phyloP scores from a whole-genome alignment of 2,329 filamentous ascomycete genomes.

The Plenodomus tracheiphilus region DNA sequence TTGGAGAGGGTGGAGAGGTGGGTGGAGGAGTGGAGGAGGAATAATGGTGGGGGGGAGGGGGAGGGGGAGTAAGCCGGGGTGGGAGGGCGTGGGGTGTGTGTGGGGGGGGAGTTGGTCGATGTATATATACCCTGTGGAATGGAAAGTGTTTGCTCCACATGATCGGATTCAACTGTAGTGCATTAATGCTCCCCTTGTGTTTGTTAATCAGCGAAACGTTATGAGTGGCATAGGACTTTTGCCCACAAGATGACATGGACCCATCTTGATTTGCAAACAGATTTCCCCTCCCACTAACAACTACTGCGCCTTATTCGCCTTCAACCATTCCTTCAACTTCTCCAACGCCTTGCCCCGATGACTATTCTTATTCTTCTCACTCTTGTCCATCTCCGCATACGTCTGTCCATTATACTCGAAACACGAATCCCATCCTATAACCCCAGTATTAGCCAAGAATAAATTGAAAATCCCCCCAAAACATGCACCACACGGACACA shows the following conservation, averaged over 20 bases:
- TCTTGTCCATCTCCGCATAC: conserved; percentile 93
- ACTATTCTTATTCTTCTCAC: conserved; percentile 86
- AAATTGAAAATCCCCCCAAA: too few relatives aligned
- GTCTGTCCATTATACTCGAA: conserved; percentile 91
- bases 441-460: conserved; percentile 5
- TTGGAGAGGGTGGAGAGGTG: conserved; percentile 81
- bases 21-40: conserved; percentile 79
- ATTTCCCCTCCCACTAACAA: background rate
- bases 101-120: too few relatives aligned
- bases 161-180: too few relatives aligned
- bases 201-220: too few relatives aligned
- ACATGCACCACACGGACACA: background rate
- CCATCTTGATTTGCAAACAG: too few relatives aligned
- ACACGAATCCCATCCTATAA: conserved; percentile 92
- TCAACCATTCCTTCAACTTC: conserved; percentile 83
- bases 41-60: conserved; percentile 52
- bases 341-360: conserved; percentile 86
- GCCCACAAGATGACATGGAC: too few relatives aligned
- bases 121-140: too few relatives aligned
- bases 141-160: too few relatives aligned
- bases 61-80: conserved; percentile 2
- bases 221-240: too few relatives aligned
- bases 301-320: conserved; percentile 20
- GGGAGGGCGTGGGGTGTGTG: too few relatives aligned
- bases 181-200: too few relatives aligned